Conservation (phyloP, 225 moss, liverwort and hornwort species). For the Takakia lepidozioides region DNA sequence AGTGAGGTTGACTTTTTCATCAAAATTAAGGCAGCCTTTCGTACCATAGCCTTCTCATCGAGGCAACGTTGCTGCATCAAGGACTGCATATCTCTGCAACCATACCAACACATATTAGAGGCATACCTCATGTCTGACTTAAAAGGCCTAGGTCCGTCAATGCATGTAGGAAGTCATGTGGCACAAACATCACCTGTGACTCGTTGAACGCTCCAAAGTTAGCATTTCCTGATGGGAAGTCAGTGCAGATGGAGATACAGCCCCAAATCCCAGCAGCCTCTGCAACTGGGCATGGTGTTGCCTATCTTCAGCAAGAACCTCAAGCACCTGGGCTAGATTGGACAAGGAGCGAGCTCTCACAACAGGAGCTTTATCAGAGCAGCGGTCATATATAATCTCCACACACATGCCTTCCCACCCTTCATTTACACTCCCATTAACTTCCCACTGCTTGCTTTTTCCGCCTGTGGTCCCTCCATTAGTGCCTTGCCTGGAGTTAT, state of each 20-base stretch:
- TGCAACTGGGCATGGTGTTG: slow-evolving; percentile 28
- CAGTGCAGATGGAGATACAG: slow-evolving; percentile 2
- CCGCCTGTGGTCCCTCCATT: neutral
- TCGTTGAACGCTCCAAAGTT: neutral
- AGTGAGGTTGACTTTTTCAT: slow-evolving; percentile 35
- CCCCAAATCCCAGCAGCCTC: slow-evolving; percentile 31
- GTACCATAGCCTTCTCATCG: slow-evolving; percentile 45
- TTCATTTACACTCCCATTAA: neutral
- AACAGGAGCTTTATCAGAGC: slow-evolving; percentile 37
- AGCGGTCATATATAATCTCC: slow-evolving; percentile 35
- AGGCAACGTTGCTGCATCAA: slow-evolving; percentile 40
- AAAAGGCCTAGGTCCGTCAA: no score
- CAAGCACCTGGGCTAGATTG: slow-evolving; percentile 45
- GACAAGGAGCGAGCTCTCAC: slow-evolving; percentile 40
- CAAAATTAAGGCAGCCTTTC: slow-evolving; percentile 34
- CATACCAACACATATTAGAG: slow-evolving; percentile 7
- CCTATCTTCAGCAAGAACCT: slow-evolving; percentile 21
- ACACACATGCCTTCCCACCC: slow-evolving; percentile 36
- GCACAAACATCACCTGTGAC: slow-evolving; percentile 1
- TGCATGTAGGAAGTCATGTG: no score
- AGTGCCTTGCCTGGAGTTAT: neutral
- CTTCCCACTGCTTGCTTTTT: neutral
- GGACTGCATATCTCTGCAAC: slow-evolving; percentile 37
- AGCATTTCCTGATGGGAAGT: slow-evolving; percentile 1
- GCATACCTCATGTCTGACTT: no score